Evolutionary conservation across 345 rosid species (phyloP).

Genomic region (Moringa oleifera): DNA sequence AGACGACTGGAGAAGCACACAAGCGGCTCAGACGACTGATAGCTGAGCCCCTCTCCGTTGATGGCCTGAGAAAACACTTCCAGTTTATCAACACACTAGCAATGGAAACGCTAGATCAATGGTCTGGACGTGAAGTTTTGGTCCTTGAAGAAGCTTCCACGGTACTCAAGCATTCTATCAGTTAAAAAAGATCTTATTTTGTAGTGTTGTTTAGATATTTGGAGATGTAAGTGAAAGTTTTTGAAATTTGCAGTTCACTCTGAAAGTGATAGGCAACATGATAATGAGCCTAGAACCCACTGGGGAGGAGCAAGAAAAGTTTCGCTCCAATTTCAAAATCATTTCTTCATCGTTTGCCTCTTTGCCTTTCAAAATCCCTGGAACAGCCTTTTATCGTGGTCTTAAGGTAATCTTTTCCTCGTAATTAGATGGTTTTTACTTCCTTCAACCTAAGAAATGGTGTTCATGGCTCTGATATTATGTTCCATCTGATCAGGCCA

Average conservation of each 20-base stretch:
- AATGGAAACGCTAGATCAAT: constrained; percentile 42
- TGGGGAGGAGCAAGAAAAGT: constrained; percentile 57
- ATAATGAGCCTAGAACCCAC: constrained; percentile 65
- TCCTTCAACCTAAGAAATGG: too few species aligned
- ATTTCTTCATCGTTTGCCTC: constrained; percentile 68
- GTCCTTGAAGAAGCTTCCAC: constrained; percentile 70
- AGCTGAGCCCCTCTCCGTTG: constrained; percentile 53
- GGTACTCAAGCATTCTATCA: constrained; percentile 33
- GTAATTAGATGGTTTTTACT: too few species aligned
- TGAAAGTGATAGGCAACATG: constrained; percentile 67
- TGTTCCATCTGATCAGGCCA: constrained; percentile 32
- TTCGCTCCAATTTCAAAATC: constrained; percentile 53
- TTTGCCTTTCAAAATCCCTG: constrained; percentile 58
- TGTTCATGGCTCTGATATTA: too few species aligned
- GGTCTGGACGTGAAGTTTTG: constrained; percentile 34
- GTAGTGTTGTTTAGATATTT: not conserved
- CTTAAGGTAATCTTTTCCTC: constrained; percentile 45
- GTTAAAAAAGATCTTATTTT: too few species aligned
- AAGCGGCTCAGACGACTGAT: constrained; percentile 50
- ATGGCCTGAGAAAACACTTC: constrained; percentile 54
- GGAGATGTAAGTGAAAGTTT: too few species aligned
- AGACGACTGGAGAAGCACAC: constrained; percentile 54
- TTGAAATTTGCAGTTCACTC: constrained; percentile 51
- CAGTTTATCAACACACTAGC: constrained; percentile 49
- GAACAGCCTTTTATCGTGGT: constrained; percentile 55